Percentiles rank a stretch among this genome's conserved stretches.
These are phyloP conservation scores for Ophiosphaerella narmari DNA, from an alignment of 2,329 filamentous ascomycete genomes.

Conservation along the genomic window DNA sequence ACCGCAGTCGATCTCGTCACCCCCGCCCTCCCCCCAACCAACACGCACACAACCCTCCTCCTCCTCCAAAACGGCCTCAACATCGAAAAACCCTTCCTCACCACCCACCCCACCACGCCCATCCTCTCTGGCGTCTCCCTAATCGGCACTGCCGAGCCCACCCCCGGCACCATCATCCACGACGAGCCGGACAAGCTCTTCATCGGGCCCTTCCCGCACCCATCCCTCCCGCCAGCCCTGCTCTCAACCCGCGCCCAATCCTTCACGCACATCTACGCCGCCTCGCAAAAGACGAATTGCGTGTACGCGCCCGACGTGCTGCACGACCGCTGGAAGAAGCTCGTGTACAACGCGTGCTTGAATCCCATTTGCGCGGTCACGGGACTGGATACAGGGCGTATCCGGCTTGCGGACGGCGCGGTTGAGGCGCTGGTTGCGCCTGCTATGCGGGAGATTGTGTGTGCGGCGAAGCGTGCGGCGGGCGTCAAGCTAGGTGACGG, in stretches of 20 bases:
- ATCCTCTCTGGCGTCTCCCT: slow-evolving; percentile 60
- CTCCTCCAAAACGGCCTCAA: slow-evolving; percentile 68
- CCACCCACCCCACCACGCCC: slow-evolving; percentile 56
- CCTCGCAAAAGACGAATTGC: slow-evolving; percentile 52
- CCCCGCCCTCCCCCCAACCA: slow-evolving; percentile 56
- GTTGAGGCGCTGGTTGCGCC: slow-evolving; percentile 57
- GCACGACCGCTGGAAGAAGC: slow-evolving; percentile 56
- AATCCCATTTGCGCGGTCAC: slow-evolving; percentile 60
- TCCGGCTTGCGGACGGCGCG: slow-evolving; percentile 53
- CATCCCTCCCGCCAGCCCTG: slow-evolving; percentile 29
- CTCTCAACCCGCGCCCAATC: slow-evolving; percentile 42
- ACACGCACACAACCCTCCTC: slow-evolving; percentile 57
- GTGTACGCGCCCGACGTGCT: slow-evolving; percentile 50
- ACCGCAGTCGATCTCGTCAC: slow-evolving; percentile 55
- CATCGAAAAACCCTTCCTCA: slow-evolving; percentile 61
- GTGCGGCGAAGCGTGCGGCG: slow-evolving; percentile 49
- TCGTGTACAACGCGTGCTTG: slow-evolving; percentile 58
- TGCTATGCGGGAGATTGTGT: slow-evolving; percentile 59
- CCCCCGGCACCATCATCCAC: slow-evolving; percentile 57
- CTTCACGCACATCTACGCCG: slow-evolving; percentile 56
- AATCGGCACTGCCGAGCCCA: slow-evolving; percentile 57
- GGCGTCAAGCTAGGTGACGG: slow-evolving; percentile 52
- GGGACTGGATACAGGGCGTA: slow-evolving; percentile 56
- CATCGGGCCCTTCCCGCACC: slow-evolving; percentile 57
- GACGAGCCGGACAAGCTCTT: slow-evolving; percentile 57